A percentile compares a stretch with the other conserved stretches of the same genome.
Evolutionary conservation across 2,329 filamentous ascomycete genomes (phyloP).

Genomic region (Chaetomiaceae sp.): DNA sequence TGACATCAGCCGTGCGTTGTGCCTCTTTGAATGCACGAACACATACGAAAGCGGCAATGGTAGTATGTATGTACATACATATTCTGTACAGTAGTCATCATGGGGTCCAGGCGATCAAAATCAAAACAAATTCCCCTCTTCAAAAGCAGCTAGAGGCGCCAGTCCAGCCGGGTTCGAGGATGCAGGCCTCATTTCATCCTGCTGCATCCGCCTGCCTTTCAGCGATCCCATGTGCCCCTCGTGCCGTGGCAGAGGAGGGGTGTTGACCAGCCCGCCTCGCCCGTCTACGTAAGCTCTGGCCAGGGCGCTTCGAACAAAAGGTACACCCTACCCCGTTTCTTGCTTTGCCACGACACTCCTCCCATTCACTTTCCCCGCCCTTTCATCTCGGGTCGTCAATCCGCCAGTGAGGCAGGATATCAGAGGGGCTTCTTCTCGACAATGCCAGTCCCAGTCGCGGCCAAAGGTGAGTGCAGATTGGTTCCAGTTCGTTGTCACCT

Average conservation of each 20-base stretch:
- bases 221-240: too few species aligned
- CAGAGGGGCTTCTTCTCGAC: constrained; percentile 2
- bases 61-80: too few species aligned
- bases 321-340: not conserved
- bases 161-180: too few species aligned
- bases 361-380: constrained; percentile 5
- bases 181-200: not conserved
- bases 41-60: too few species aligned
- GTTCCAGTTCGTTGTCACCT: not conserved
- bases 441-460: constrained; percentile 27
- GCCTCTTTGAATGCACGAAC: too few species aligned
- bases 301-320: constrained; percentile 6
- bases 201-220: too few species aligned
- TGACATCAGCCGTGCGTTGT: too few species aligned
- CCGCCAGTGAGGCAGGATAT: constrained; percentile 1
- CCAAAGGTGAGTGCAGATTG: constrained; percentile 25
- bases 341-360: not conserved
- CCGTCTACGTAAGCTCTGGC: constrained; percentile 10
- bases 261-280: not conserved
- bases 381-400: not conserved
- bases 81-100: too few species aligned
- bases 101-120: too few species aligned
- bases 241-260: not conserved
- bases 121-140: too few species aligned
- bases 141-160: too few species aligned